Conservation (phyloP, 2,329 filamentous ascomycete genomes). For the Aspergillus puulaauensis region DNA sequence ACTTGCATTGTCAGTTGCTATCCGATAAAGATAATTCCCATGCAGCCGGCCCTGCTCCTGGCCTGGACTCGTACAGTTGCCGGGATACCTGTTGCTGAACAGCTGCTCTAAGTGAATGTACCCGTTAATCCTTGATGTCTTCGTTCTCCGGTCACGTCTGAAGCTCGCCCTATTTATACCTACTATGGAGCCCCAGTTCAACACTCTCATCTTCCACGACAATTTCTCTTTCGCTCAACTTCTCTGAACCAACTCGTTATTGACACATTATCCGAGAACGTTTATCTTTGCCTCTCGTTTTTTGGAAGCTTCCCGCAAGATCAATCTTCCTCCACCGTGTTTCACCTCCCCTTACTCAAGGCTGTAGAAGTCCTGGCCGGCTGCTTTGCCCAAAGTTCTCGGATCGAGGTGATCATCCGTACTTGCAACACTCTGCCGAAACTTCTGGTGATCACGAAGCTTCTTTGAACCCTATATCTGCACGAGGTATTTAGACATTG, state of each 20-base stretch:
- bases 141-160: conserved; percentile 11
- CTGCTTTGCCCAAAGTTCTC: background rate
- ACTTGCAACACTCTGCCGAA: background rate
- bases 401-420: background rate
- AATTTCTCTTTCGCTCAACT: background rate
- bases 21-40: conserved; percentile 13
- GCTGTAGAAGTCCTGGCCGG: background rate
- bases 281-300: background rate
- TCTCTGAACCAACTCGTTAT: background rate
- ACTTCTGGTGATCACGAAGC: background rate
- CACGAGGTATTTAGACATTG: conserved; percentile 1
- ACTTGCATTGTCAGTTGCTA: conserved; percentile 16
- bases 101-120: conserved; percentile 12
- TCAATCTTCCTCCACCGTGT: conserved; percentile 1
- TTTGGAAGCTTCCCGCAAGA: background rate
- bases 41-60: conserved; percentile 17
- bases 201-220: conserved; percentile 8
- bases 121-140: conserved; percentile 12
- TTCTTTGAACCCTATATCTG: background rate
- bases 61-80: conserved; percentile 19
- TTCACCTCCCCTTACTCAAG: conserved; percentile 12
- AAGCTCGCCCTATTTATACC: conserved; percentile 23
- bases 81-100: conserved; percentile 13
- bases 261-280: background rate
- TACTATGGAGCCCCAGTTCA: conserved; percentile 18